Conservation (phyloP, 768 basidiomycete species). For the Phaeolepiota aurea region DNA sequence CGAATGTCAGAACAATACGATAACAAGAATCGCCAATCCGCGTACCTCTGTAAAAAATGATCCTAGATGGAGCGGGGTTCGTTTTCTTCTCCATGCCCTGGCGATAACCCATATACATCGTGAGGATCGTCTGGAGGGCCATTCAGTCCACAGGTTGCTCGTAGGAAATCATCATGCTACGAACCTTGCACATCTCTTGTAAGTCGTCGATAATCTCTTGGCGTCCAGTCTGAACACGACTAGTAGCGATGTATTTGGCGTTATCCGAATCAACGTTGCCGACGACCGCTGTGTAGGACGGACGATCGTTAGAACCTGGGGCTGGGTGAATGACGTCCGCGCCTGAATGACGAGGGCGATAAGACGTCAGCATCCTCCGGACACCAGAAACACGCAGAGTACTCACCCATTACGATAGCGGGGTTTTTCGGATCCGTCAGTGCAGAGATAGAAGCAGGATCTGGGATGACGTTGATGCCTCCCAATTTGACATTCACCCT, state of each 20-base stretch:
- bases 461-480: constrained; percentile 71
- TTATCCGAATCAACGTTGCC: constrained; percentile 62
- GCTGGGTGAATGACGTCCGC: constrained; percentile 74
- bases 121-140: constrained; percentile 36
- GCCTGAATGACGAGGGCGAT: constrained; percentile 24
- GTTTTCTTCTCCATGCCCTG: constrained; percentile 33
- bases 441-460: constrained; percentile 44
- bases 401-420: constrained; percentile 67
- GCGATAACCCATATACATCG: constrained; percentile 48
- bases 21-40: constrained; percentile 12
- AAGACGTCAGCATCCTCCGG: neutral
- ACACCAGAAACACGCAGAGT: neutral
- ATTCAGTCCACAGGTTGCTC: too few species aligned
- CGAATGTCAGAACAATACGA: constrained; percentile 9
- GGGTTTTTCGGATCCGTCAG: constrained; percentile 61
- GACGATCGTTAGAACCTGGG: constrained; percentile 58
- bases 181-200: constrained; percentile 50
- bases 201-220: constrained; percentile 65
- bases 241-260: constrained; percentile 51
- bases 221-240: constrained; percentile 46
- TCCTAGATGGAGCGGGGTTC: constrained; percentile 37
- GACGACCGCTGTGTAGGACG: constrained; percentile 68
- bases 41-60: constrained; percentile 64
- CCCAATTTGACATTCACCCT: constrained; percentile 81
- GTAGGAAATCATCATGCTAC: constrained; percentile 1